Base-by-base conservation (phyloP, 75 land plant genomes). In the Pinus tabuliformis region DNA sequence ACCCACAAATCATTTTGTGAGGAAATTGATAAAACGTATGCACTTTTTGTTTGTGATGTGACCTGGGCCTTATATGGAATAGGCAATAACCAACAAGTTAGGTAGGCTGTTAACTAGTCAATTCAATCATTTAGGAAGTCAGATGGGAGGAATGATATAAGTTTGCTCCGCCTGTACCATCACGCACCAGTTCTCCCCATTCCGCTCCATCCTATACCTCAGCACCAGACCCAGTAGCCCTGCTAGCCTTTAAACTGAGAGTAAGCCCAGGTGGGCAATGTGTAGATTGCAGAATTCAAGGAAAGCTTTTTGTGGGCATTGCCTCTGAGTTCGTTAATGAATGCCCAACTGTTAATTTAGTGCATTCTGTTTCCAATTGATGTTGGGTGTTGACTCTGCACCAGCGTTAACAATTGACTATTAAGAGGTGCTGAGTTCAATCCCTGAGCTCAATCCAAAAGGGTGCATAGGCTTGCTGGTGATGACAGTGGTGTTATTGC, bases 71-170 rank as follows among this genome's bases (percentile, higher is more conserved):
- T n/a, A n/a, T 42, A 6, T 13, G 3, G 49, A 45, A 42, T 20
- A 68, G 54, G 20, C 22, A 21, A 39, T 36, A 22, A 37, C 20
- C 42, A n/a, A 37, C 33, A 64, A 21, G 42, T 68, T 11, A 68
- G 72, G 42, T 68, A 20, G 72, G 42, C 42, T 68, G 72, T 68
- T 68, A 68, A 42, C 54, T 52, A n/a, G 72, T 68, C 72, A 68
- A 68, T 39, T 68, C 72, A 68, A 68, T 68, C 54, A 42, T 42
- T 20, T 22, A 68, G 21, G 49, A 42, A 42, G 49, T 42, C 52
- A 39, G 72, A 20, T 68, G 39, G 72, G 52, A 68, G 54, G 52
- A 68, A 42, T 68, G 52, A 39, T 68, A 39, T 68, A 21, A 68
- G 5, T 45, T 45, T 5, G 24, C 42, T 21, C 72, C 1, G 3